Base-by-base conservation (phyloP, 2,329 filamentous ascomycete species). In the Dryadomyces quercivorus region DNA sequence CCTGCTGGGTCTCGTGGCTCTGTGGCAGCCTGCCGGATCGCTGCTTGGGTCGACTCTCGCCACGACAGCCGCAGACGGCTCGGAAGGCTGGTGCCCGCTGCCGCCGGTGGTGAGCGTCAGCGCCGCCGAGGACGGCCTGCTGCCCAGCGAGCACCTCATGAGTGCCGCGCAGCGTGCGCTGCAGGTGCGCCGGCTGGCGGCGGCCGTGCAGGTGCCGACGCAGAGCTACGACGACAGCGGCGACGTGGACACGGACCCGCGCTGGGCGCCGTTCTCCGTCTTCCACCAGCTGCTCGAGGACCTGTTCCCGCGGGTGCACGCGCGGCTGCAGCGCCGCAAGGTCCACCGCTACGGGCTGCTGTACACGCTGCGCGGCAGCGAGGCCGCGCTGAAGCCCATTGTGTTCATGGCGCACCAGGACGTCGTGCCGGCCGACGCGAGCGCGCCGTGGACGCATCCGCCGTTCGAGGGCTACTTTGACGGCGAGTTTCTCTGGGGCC, bases 371-470 rank as follows among this genome's bases (percentile, higher is more conserved):
- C 57, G 72, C 42, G 81, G 81, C 2, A 70, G 67, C 8, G 67
- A 80, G 40, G 56, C 63, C 3, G 63, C 62, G 1, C 64, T 80
- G 38, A 80, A 78, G 63, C 80, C 80, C 0, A 74, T 75, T 4
- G 64, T 84, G 9, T 67, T 84, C 46, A 77, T 81, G 71, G 80
- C 79, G 1, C 81, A 84, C 62, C 78, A 82, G 62, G 81, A 84
- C 62, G 78, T 81, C 7, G 80, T 85, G 2, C 80, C 80, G 2
- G 78, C 80, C 0, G 70, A 70, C 3, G 68, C 72, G 3, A 68
- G 74, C 4, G 76, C 74, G 0, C 67, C 76, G 48, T 84, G 80
- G 81, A 79, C 72, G 0, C 66, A 83, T 63, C 76, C 78, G 0
- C 81, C 81, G 0, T 84, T 75, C 60, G 73, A 72, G 20, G 80